Evolutionary conservation across 805 yeast genomes (phyloP), one percentile per base, ranked within the genome.

Genomic region (Starmerella stigmatis): DNA sequence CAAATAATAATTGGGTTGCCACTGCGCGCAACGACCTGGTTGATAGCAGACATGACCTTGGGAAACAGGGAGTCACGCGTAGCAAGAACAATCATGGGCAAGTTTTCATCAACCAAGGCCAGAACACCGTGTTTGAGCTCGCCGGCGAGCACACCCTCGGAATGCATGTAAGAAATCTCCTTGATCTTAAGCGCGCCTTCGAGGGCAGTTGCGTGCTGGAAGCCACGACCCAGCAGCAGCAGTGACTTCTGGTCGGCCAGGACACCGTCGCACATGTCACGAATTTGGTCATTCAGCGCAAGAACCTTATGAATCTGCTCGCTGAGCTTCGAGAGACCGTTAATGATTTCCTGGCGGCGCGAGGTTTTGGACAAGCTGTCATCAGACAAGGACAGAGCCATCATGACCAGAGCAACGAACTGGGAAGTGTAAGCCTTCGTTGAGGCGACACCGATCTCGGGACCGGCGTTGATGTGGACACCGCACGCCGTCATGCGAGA

Each of bases 401-500:
- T 75, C 96, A 92, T 86, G 4, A 89, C 96, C 53, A 92, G 71
- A 0, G 98, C 97, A 64, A 94, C 88, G 65, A 79, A 92, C 66
- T 92, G 99, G 10, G 99, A 92, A 7, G 99, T 92, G 71, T 92
- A 92, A 23, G 98, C 98, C 69, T 92, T 92, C 39, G 99, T 92
- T 11, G 96, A 86, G 10, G 99, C 99, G 56, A 92, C 99, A 66
- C 98, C 97, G 53, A 92, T 92, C 69, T 92, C 99, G 37, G 98
- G 98, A 54, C 99, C 99, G 40, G 98, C 98, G 63, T 92, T 92
- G 64, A 92, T 88, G 65, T 92, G 99, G 46, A 92, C 96, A 76
- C 99, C 99, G 72, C 98, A 92, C 67, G 88, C 94, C 19, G 99
- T 92, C 61, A 79, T 86, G 69, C 99, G 80, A 6, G 97, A 89